Evolutionary conservation across 331 rosid genomes (phyloP), one percentile per base, ranked within the genome.

Genomic region (Acacia pycnantha): DNA sequence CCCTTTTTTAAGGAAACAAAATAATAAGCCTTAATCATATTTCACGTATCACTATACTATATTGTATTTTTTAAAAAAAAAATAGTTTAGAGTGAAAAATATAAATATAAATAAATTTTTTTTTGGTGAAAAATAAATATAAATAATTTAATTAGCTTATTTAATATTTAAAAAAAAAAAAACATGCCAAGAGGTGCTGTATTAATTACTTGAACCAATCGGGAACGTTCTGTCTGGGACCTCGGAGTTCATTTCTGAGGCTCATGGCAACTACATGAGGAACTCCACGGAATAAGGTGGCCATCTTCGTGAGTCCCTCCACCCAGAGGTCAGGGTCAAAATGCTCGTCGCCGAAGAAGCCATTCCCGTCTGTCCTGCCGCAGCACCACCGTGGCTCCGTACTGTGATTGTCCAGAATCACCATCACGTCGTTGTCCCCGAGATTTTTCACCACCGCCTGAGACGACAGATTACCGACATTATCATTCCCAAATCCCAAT

Each of bases 341-440:
- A 50, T 79, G 88, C 79, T 64, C 64, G 79, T 95, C 98, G 0
- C 97, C 98, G 27, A 95, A 95, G 79, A 95, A 95, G 1, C 98
- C 98, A 78, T 88, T 90, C 31, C 89, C 98, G 12, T 95, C 98
- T 4, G 33, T 41, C 78, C 15, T 73, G 76, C 96, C 86, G 87
- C 98, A 95, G 70, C 98, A 95, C 98, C 98, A 95, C 41, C 94
- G 91, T 18, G 98, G 98, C 66, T 83, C 82, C 65, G 92, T 90
- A 1, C 90, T 1, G 85, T 93, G 98, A 78, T 95, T 95, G 85
- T 95, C 98, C 85, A 95, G 76, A 70, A 95, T 88, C 46, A 93
- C 98, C 98, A 90, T 95, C 91, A 95, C 87, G 29, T 86, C 83
- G 56, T 87, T 89, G 31, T 86, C 80, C 19, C 93, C 97, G 1